Base-by-base conservation (phyloP, 352 stramenopile species). In the Globisporangium viniferum region DNA sequence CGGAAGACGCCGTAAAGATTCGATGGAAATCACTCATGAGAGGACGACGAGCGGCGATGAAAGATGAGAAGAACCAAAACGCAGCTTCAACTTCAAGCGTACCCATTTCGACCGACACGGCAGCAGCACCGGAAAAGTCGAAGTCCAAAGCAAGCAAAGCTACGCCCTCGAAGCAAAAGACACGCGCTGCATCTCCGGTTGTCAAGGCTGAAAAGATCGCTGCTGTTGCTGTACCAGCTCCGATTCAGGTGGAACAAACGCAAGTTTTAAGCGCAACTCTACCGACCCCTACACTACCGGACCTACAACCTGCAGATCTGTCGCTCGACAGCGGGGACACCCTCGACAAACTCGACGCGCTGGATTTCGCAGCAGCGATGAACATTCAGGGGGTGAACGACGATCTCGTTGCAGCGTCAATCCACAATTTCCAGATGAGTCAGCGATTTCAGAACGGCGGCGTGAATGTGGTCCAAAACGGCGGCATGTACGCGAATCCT, bases 1-100 rank as follows among this genome's bases (percentile, higher is more conserved):
- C 91, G 2, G 93, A 98, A 75, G 95, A 98, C 62, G 88, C 89
- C 7, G 90, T 98, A 3, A 98, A 98, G 78, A 98, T 97, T 59
- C 85, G 91, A 9, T 98, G 92, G 92, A 98, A 98, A 68, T 95
- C 89, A 27, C 74, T 97, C 2, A 96, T 94, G 88, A 75, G 88
- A 39, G 88, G 86, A 15, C 80, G 85, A 0, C 83, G 86, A 36
- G 82, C 86, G 55, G 79, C 81, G 5, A 83, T 78, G 6, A 93
- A 90, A 72, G 85, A 93, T 65, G 81, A 89, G 31, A 90, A 89
- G 68, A 53, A 54, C 66, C 63, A 63, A 63, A 29, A 14, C 35
- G 14, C 54, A 18, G 36, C 44, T 5, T 61, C 48, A 54, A 39
- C 51, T n/a, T 46, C 62, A 35, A 41, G 9, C 18, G 24, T 44